Percentiles rank a stretch among this genome's conserved stretches.
These are phyloP conservation scores for Kwoniella sp. DNA, from an alignment of 768 basidiomycete genomes.

Conservation along the genomic window DNA sequence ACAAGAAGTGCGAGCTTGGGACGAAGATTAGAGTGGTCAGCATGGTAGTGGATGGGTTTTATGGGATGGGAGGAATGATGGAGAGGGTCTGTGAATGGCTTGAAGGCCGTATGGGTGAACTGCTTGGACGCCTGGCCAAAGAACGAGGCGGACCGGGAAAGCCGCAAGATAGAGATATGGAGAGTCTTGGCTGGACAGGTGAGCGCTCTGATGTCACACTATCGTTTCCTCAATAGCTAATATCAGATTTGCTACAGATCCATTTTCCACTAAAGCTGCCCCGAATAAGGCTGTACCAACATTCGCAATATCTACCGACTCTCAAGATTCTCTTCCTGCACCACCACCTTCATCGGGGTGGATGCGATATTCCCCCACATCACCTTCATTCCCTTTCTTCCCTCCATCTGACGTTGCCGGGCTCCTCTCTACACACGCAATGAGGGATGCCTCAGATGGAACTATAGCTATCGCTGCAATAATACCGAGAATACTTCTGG, in stretches of 20 bases:
- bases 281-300: constrained; percentile 22
- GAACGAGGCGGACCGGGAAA: constrained; percentile 29
- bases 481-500: constrained; percentile 65
- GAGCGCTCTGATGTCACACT: background rate
- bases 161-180: constrained; percentile 4
- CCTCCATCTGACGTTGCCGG: constrained; percentile 22
- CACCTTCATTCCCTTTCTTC: constrained; percentile 22
- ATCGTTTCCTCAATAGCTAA: too few relatives aligned
- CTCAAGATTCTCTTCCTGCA: constrained; percentile 14
- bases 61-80: constrained; percentile 70
- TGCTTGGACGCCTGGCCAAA: constrained; percentile 56
- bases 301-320: constrained; percentile 29
- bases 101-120: constrained; percentile 64
- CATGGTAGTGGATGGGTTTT: constrained; percentile 73
- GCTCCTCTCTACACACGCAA: constrained; percentile 61
- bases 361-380: constrained; percentile 39
- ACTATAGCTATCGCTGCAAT: constrained; percentile 65
- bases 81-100: constrained; percentile 69
- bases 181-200: constrained; percentile 24
- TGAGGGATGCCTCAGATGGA: constrained; percentile 61
- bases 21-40: constrained; percentile 66
- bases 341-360: constrained; percentile 34
- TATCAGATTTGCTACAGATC: constrained; percentile 4
- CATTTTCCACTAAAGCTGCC: constrained; percentile 14
- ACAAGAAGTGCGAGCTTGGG: constrained; percentile 62